Evolutionary conservation across 495 filamentous ascomycete species (phyloP), one percentile per base, ranked within the genome.

Genomic region (Platismatia glauca): DNA sequence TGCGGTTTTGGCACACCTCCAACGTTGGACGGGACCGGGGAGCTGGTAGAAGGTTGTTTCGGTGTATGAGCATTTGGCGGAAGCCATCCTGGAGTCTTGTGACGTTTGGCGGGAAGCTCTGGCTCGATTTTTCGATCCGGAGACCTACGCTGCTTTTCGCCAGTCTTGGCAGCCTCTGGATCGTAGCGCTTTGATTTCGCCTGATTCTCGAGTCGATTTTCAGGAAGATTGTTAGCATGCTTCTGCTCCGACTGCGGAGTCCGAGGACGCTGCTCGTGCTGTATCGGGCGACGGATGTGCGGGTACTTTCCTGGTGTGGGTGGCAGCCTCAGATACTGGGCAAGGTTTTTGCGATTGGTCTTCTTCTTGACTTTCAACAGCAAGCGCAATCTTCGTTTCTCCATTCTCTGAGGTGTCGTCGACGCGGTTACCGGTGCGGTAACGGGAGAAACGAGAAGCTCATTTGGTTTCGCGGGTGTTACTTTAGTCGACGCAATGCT

Each of bases 401-500:
- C 55, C 13, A 57, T n/a, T 22, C 52, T 64, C 37, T 62, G 70
- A 29, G n/a, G 59, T 50, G 59, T 35, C 55, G 67, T 70, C 31
- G 57, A 59, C 31, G 46, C 16, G 31, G 68, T 68, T 20, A 65
- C 52, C 53, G 55, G 69, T 35, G 55, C 34, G 1, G 29, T 52
- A 60, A 53, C 7, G 66, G 68, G 18, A 59, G 34, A 62, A 38
- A 62, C 0, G 67, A 52, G 29, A 53, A 53, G 50, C 37, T 39
- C 16, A 20, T 38, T 57, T 38, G 62, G 52, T 55, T 66, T 66
- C 29, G 68, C 64, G 3, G 59, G 48, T 33, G 65, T 43, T 33
- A 63, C 58, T 20, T 55, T 43, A n/a, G 61, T 46, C 4, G 69
- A 64, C 13, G 64, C 64, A 22, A 66, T 68, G 29, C 72, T 71